Base-by-base conservation (phyloP, 345 rosid species). In the Eucalyptus brandiana region DNA sequence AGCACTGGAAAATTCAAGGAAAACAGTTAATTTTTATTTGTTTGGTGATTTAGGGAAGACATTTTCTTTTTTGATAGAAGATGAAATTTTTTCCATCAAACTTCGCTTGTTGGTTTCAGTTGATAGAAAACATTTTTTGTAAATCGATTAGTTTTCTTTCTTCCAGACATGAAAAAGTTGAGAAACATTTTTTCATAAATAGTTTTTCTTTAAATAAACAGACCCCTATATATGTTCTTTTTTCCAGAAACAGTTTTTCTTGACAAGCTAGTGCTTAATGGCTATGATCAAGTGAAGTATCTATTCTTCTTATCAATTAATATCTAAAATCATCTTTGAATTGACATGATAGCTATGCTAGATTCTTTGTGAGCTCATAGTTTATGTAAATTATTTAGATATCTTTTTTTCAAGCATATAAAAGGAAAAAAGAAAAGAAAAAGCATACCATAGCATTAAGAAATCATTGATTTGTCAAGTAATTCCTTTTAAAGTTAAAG, bases 261-360 rank as follows among this genome's bases (percentile, higher is more conserved):
- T 60, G 32, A 60, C 67, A 4, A 60, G 67, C 0, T 60, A 60
- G 32, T 26, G n/a, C 67, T 26, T 24, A 26, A 26, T 60, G 67
- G 95, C 93, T 93, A 92, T 92, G 94, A 94, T 93, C 93, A 93
- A 92, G 93, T 92, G 94, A 92, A 93, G 92, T 91, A 94, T 92
- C 92, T 90, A 91, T 91, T 92, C 92, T 94, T 94, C 92, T 94
- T 94, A 12, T 37, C 28, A 10, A 72, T 11, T 72, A 19, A 72
- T 34, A 72, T 19, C 45, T 72, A 19, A 72, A 9, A 69, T 69
- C 80, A 69, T 69, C 42, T 69, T 34, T 69, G 40, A 69, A 69
- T 32, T 32, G 23, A 69, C 42, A 69, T 32, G 44, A 34, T 32
- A 34, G 24, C 42, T 9, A 34, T 69, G 45, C 83, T 37, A 76